Conservation (phyloP, 306 rosid genomes). For the Lupinus albus region DNA sequence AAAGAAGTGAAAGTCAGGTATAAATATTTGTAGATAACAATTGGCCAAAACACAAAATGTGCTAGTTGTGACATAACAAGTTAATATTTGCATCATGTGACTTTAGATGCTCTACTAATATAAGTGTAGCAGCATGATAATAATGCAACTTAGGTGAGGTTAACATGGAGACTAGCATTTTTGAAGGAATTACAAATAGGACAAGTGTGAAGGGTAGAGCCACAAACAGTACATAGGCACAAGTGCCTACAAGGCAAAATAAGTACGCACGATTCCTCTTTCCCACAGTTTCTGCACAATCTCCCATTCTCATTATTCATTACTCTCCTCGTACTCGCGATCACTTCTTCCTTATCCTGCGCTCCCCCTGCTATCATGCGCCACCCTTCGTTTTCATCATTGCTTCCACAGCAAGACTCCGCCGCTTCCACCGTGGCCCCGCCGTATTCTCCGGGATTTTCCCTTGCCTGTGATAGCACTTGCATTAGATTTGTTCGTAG, state of each 20-base stretch:
- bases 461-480: constrained; percentile 46
- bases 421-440: not conserved
- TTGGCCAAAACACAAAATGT: no score
- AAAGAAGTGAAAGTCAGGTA: no score
- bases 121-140: no score
- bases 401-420: constrained; percentile 70
- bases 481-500: constrained; percentile 71
- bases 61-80: no score
- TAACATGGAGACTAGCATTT: constrained; percentile 67
- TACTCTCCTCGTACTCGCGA: not conserved
- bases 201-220: constrained; percentile 63
- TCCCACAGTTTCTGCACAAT: constrained; percentile 75
- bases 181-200: constrained; percentile 79
- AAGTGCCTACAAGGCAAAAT: constrained; percentile 85
- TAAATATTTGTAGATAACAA: no score
- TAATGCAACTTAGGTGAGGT: constrained; percentile 41
- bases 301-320: constrained; percentile 22
- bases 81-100: no score
- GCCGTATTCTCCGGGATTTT: not conserved
- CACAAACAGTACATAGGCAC: constrained; percentile 71
- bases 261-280: constrained; percentile 75
- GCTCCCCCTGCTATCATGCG: not conserved
- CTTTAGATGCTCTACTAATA: not conserved
- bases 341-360: constrained; percentile 16
- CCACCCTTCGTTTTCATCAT: not conserved